Base-by-base conservation (phyloP, 2,329 filamentous ascomycete genomes). In the Pseudogymnoascus sp. region DNA sequence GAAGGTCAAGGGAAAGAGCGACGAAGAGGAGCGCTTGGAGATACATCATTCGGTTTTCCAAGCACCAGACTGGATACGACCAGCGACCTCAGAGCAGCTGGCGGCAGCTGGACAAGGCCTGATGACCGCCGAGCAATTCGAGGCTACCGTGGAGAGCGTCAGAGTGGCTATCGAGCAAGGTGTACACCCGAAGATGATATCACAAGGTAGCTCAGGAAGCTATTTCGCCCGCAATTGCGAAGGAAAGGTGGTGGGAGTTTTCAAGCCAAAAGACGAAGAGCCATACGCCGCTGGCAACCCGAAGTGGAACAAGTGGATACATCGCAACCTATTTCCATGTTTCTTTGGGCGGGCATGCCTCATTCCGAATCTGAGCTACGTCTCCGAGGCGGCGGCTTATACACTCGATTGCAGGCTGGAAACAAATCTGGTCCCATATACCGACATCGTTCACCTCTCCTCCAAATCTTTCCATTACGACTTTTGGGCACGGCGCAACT, bases 251-350 rank as follows among this genome's bases (percentile, higher is more conserved):
- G 91, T 99, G 3, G 95, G 93, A 36, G 95, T 99, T 4, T 99
- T 99, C 79, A 99, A 99, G 76, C 95, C 95, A 44, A 99, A 99
- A 77, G 95, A 99, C 70, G 95, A 99, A 78, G 96, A 99, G 76
- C 95, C 95, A 0, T 99, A 97, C 73, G 95, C 95, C 1, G 95
- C 91, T 33, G 89, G 91, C 69, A 99, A 99, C 73, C 95, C 95
- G 5, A 99, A 99, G 75, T 97, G 93, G 93, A 97, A 96, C 70
- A 99, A 99, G 77, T 99, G 95, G 95, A 93, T 99, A 78, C 95
- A 99, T 76, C 84, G 95, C 67, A 99, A 99, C 74, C 75, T 99
- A 68, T 97, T 99, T 70, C 95, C 95, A 8, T 99, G 96, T 78
- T 97, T 91, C 76, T 99, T 99, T 71, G 95, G 95, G 17, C 83